These are phyloP conservation scores for Psilocybe cubensis DNA, from an alignment of 768 basidiomycete genomes.

Conservation along the genomic window DNA sequence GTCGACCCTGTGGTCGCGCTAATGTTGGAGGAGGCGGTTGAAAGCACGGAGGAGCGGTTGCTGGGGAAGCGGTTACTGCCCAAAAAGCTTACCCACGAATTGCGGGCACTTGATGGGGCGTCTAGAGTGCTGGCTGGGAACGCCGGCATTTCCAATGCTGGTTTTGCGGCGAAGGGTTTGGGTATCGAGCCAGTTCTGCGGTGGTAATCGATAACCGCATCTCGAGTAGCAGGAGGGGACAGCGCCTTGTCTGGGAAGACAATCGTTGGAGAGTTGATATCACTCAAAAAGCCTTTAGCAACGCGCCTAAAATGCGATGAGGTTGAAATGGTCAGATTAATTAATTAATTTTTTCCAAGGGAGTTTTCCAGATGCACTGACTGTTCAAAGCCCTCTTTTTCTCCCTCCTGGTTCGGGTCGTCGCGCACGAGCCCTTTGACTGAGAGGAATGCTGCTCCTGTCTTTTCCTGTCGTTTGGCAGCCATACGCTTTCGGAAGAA, in stretches of 20 bases:
- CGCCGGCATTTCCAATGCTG: not conserved
- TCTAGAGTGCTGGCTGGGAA: slow-evolving; percentile 42
- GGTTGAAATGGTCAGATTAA: not conserved
- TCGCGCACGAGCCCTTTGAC: slow-evolving; percentile 50
- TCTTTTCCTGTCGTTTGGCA: slow-evolving; percentile 37
- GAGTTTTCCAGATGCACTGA: slow-evolving; percentile 21
- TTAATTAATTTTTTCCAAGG: not conserved
- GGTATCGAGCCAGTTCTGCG: slow-evolving; percentile 44
- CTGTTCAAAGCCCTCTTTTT: slow-evolving; percentile 24
- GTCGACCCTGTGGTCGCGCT: slow-evolving; percentile 34
- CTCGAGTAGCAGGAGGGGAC: slow-evolving; percentile 34
- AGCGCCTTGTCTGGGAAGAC: slow-evolving; percentile 57
- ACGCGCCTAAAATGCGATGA: slow-evolving; percentile 15
- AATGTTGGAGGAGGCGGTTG: slow-evolving; percentile 36
- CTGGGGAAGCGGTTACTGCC: slow-evolving; percentile 22
- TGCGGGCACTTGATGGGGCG: slow-evolving; percentile 30
- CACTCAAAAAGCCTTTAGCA: slow-evolving; percentile 40
- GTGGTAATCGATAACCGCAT: slow-evolving; percentile 50
- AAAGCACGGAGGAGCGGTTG: slow-evolving; percentile 44
- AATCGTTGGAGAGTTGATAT: slow-evolving; percentile 46
- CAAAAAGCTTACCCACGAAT: slow-evolving; percentile 30
- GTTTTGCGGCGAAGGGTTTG: slow-evolving; percentile 34
- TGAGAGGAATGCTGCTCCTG: slow-evolving; percentile 48
- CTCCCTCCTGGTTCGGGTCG: slow-evolving; percentile 13
- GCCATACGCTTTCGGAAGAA: slow-evolving; percentile 42